A percentile compares a stretch with the other conserved stretches of the same genome.
These are phyloP conservation scores for Neohortaea acidophila DNA, from an alignment of 495 filamentous ascomycete genomes.

Conservation along the genomic window DNA sequence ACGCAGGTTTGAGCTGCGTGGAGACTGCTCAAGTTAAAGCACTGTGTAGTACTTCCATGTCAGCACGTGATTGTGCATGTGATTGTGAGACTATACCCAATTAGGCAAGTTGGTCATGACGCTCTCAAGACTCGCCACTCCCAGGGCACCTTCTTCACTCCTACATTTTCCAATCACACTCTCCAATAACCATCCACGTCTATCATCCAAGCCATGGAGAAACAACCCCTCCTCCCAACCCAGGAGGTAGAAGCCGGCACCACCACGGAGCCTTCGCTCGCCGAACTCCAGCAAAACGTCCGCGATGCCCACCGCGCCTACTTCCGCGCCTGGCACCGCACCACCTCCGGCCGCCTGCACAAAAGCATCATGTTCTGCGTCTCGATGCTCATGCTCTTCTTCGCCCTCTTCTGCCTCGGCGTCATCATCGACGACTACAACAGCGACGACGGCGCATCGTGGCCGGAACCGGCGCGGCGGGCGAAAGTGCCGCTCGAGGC, in stretches of 20 bases:
- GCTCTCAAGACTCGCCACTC: too few species aligned
- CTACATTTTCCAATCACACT: too few species aligned
- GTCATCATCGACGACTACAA: conserved; percentile 8
- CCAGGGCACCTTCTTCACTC: too few species aligned
- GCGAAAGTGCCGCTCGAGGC: conserved; percentile 73
- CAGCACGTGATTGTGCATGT: too few species aligned
- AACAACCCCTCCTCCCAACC: conserved; percentile 15
- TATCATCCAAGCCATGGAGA: too few species aligned
- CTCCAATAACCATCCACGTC: too few species aligned
- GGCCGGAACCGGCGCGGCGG: neutral
- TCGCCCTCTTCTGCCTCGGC: conserved; percentile 11
- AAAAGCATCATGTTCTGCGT: conserved; percentile 12
- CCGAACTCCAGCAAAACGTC: conserved; percentile 14
- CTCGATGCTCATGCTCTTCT: conserved; percentile 6
- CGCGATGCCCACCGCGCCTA: conserved; percentile 14
- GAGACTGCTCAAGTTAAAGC: too few species aligned
- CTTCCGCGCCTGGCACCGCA: conserved; percentile 12
- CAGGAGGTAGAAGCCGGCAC: neutral
- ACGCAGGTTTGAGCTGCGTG: too few species aligned
- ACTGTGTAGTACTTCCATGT: too few species aligned
- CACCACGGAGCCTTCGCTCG: conserved; percentile 5
- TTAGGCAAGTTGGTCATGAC: too few species aligned
- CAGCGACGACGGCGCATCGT: conserved; percentile 2
- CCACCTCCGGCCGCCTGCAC: conserved; percentile 14
- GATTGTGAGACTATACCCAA: too few species aligned